phyloP scores from a whole-genome alignment of 768 basidiomycete species.

The Psilocybe subaeruginosa region DNA sequence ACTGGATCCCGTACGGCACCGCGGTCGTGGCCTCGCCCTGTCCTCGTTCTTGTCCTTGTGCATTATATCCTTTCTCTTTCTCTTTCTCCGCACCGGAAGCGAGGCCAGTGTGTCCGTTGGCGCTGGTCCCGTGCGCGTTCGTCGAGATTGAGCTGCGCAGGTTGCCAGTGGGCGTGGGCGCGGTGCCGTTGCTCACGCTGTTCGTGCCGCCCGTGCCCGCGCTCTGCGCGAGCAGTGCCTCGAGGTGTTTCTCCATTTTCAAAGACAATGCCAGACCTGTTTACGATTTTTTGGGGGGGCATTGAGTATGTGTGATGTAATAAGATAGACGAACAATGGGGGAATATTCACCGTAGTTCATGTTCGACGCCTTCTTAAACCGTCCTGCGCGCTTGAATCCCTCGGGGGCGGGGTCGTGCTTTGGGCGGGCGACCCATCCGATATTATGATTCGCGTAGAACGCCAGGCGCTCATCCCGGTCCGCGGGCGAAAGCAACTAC shows the following conservation, averaged over 20 bases:
- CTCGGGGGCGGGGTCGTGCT: conserved; percentile 52
- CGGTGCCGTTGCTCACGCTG: neutral
- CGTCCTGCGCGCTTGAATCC: conserved; percentile 77
- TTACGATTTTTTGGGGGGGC: neutral
- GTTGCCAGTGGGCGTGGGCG: neutral
- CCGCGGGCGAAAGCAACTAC: conserved; percentile 45
- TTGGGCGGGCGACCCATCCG: conserved; percentile 81
- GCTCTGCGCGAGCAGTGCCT: conserved; percentile 39
- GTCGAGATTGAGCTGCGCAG: conserved; percentile 16
- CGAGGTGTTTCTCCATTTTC: conserved; percentile 55
- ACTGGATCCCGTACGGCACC: conserved; percentile 62
- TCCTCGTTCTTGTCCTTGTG: neutral
- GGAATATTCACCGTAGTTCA: conserved; percentile 69
- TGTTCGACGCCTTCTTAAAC: conserved; percentile 94
- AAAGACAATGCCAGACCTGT: conserved; percentile 60
- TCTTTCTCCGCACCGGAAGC: neutral
- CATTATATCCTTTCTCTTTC: neutral
- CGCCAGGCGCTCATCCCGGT: conserved; percentile 62
- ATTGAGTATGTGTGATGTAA: neutral
- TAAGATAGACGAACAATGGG: neutral
- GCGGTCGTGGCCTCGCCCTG: conserved; percentile 16
- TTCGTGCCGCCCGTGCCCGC: conserved; percentile 5
- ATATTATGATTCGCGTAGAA: conserved; percentile 77
- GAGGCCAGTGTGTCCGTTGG: neutral
- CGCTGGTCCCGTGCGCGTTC: conserved; percentile 13